A percentile compares a stretch with the other conserved stretches of the same genome.
phyloP scores from a whole-genome alignment of 2,329 filamentous ascomycete genomes.

The Pseudocercospora vitis region DNA sequence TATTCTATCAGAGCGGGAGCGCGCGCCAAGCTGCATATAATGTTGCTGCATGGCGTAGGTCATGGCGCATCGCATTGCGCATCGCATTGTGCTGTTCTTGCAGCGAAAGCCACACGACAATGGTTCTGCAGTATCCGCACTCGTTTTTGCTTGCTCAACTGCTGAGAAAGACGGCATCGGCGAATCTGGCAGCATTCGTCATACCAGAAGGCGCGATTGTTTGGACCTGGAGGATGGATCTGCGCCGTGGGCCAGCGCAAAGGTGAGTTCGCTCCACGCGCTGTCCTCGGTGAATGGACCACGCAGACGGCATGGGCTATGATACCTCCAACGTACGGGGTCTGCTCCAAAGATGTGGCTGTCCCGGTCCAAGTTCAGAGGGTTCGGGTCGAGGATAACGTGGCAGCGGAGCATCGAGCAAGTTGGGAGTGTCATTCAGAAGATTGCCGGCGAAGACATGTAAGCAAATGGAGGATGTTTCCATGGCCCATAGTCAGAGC shows the following conservation, averaged over 20 bases:
- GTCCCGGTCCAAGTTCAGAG: constrained; percentile 7
- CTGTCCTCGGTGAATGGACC: constrained; percentile 14
- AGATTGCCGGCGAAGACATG: constrained; percentile 7
- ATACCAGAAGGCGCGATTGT: constrained; percentile 13
- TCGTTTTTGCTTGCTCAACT: constrained; percentile 16
- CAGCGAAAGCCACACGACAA: constrained; percentile 15
- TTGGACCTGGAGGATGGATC: constrained; percentile 3
- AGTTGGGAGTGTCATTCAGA: constrained; percentile 13
- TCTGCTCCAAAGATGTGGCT: constrained; percentile 22
- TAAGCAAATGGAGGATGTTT: too few relatives aligned
- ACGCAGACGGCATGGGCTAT: constrained; percentile 20
- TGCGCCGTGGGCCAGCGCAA: constrained; percentile 18
- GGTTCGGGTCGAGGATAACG: constrained; percentile 10
- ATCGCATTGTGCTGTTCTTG: constrained; percentile 20
- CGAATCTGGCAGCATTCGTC: constrained; percentile 26
- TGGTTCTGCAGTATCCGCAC: constrained; percentile 21
- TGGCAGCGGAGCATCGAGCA: constrained; percentile 10
- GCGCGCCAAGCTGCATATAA: constrained; percentile 26
- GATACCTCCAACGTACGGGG: constrained; percentile 24
- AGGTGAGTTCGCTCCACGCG: constrained; percentile 10
- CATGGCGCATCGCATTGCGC: constrained; percentile 24
- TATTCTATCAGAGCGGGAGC: not conserved
- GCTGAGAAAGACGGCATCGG: not conserved
- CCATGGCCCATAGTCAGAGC: too few relatives aligned
- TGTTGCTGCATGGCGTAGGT: constrained; percentile 26